These are phyloP conservation scores for Hypoxylon lienhwacheense DNA, from an alignment of 495 filamentous ascomycete species.

Conservation along the genomic window DNA sequence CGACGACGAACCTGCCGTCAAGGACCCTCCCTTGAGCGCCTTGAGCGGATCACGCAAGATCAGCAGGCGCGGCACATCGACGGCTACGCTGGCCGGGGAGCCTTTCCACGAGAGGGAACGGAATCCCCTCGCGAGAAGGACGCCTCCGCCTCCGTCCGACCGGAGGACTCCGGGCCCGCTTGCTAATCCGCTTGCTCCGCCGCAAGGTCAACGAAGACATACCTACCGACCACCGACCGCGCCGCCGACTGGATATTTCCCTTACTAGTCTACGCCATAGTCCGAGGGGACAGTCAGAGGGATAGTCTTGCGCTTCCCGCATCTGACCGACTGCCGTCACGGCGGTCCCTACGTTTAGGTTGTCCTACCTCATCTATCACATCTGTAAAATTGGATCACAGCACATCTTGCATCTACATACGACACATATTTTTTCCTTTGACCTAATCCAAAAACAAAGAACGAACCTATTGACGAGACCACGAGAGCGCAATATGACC, in stretches of 20 bases:
- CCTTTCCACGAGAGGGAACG: constrained; percentile 35
- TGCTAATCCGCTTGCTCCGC: constrained; percentile 39
- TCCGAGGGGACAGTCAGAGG: not conserved
- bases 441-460: constrained; percentile 25
- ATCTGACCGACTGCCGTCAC: constrained; percentile 21
- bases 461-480: constrained; percentile 28
- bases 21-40: constrained; percentile 59
- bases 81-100: constrained; percentile 34
- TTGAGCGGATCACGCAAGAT: constrained; percentile 49
- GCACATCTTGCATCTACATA: constrained; percentile 23
- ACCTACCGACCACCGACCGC: constrained; percentile 33
- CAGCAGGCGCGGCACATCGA: constrained; percentile 38
- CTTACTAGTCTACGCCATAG: constrained; percentile 2
- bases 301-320: constrained; percentile 2
- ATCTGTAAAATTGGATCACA: constrained; percentile 35
- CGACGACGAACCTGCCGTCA: constrained; percentile 56
- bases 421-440: constrained; percentile 6
- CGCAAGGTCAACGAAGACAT: constrained; percentile 30
- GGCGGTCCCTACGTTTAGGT: constrained; percentile 18
- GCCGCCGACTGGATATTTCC: constrained; percentile 24
- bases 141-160: constrained; percentile 36
- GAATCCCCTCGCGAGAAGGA: constrained; percentile 34
- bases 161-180: constrained; percentile 37
- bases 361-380: constrained; percentile 1
- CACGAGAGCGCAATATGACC: constrained; percentile 30